Conservation (phyloP, 768 basidiomycete species). For the Termitomyces sp. region DNA sequence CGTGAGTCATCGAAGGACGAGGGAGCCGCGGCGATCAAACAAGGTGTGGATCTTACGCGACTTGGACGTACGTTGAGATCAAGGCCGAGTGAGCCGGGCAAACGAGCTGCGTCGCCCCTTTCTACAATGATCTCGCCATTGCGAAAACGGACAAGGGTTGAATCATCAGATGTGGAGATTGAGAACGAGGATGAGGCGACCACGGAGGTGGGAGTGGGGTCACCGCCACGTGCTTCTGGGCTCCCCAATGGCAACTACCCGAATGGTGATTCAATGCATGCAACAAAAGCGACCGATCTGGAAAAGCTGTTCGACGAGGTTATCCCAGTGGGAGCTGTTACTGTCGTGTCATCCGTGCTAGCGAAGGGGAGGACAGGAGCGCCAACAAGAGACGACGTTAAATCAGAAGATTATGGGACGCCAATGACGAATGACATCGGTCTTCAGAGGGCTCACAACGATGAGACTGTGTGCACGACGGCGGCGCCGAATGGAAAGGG, state of each 20-base stretch:
- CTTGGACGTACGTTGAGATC: slow-evolving; percentile 9
- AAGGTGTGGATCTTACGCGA: background rate
- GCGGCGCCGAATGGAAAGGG: slow-evolving; percentile 15
- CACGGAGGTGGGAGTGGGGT: background rate
- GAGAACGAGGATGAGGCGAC: slow-evolving; percentile 6
- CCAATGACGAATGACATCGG: background rate
- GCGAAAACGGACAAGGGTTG: slow-evolving; percentile 44
- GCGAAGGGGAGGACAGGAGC: slow-evolving; percentile 5
- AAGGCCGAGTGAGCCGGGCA: slow-evolving; percentile 8
- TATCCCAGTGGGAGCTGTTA: background rate
- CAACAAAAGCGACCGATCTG: background rate
- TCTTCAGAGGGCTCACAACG: background rate
- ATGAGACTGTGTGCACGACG: slow-evolving; percentile 29
- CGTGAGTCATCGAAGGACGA: slow-evolving; percentile 9
- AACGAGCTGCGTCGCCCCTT: slow-evolving; percentile 9
- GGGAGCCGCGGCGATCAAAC: slow-evolving; percentile 6
- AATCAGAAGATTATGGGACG: slow-evolving; percentile 39
- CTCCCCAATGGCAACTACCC: slow-evolving; percentile 11
- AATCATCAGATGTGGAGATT: slow-evolving; percentile 30
- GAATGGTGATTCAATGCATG: slow-evolving; percentile 6
- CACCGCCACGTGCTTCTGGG: slow-evolving; percentile 4
- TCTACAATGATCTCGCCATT: slow-evolving; percentile 6
- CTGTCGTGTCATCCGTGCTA: background rate
- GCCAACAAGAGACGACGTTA: slow-evolving; percentile 30
- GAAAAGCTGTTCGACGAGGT: slow-evolving; percentile 6